Evolutionary conservation across 1,139 yeast genomes (phyloP), one percentile per base, ranked within the genome.

Genomic region (Maudiozyma humilis): DNA sequence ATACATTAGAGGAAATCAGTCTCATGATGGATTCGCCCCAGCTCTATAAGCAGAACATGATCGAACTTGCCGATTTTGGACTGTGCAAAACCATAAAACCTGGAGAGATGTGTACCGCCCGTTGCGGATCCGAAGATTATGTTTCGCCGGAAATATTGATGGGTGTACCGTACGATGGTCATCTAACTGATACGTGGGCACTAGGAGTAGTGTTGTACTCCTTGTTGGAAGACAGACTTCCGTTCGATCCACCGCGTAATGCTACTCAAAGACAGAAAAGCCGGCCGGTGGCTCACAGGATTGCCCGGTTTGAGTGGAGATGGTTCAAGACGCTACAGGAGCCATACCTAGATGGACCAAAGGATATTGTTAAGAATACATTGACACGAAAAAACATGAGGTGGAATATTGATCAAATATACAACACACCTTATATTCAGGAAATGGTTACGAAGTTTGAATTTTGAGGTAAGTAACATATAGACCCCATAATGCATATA

Each of bases 61-160:
- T 79, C 1, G 80, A 84, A 32, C 63, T 91, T 36, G 82, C 95
- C 0, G 98, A 91, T 67, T 80, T 91, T 64, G 98, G 98, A 0
- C 71, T 91, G 23, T 82, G 95, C 13, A 80, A 87, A 54, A 68
- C 71, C 44, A 72, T 89, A 17, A 76, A 74, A 40, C 73, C 75
- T 1, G 69, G 67, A 0, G 70, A 75, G 49, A 55, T 82, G 45
- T 70, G 93, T 25, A 72, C 82, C 2, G 89, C 97, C 0, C 67
- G 97, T 47, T 91, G 98, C 64, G 98, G 98, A 0, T 84, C 95
- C 1, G 96, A 87, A 51, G 97, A 91, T 62, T 91, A 91, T 55
- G 95, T 91, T 2, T 81, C 96, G 0, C 98, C 97, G 0, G 98
- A 91, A 61, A 68, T 91, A 31, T 68, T 91, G 35, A 78, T 91